Conservation (phyloP, 768 basidiomycete genomes). For the Leccinellum luteum region DNA sequence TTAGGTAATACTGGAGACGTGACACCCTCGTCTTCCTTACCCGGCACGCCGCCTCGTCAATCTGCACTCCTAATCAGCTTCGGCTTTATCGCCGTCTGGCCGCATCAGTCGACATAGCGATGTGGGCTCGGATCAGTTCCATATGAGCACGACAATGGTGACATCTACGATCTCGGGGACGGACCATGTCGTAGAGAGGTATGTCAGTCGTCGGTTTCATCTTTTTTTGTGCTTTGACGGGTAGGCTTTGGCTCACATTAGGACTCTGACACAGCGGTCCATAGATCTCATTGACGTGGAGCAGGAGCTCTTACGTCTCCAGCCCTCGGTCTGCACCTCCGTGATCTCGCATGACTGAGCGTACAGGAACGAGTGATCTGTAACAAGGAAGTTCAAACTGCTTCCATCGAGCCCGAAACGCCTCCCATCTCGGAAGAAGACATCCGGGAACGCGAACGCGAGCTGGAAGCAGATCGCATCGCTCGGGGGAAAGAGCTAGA, state of each 20-base stretch:
- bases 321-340: not conserved
- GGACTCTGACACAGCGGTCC: conserved; percentile 60
- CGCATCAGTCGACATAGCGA: conserved; percentile 72
- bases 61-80: conserved; percentile 35
- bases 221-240: not conserved
- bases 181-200: conserved; percentile 72
- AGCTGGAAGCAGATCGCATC: conserved; percentile 64
- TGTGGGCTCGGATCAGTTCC: conserved; percentile 45
- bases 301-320: conserved; percentile 70
- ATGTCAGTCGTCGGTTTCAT: conserved; percentile 20
- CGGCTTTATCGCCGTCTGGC: conserved; percentile 48
- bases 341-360: not conserved
- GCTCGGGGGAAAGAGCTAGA: conserved; percentile 76
- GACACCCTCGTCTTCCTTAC: conserved; percentile 70
- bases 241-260: conserved; percentile 26
- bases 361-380: conserved; percentile 73
- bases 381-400: conserved; percentile 84
- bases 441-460: conserved; percentile 66
- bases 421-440: conserved; percentile 63
- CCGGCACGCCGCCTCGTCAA: conserved; percentile 62
- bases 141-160: conserved; percentile 40
- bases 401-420: conserved; percentile 56
- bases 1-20: conserved; percentile 57
- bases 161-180: conserved; percentile 53
- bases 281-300: conserved; percentile 85